Base-by-base conservation (phyloP, 192 early-diverging fungal genomes). In the Coemansia sp. region DNA sequence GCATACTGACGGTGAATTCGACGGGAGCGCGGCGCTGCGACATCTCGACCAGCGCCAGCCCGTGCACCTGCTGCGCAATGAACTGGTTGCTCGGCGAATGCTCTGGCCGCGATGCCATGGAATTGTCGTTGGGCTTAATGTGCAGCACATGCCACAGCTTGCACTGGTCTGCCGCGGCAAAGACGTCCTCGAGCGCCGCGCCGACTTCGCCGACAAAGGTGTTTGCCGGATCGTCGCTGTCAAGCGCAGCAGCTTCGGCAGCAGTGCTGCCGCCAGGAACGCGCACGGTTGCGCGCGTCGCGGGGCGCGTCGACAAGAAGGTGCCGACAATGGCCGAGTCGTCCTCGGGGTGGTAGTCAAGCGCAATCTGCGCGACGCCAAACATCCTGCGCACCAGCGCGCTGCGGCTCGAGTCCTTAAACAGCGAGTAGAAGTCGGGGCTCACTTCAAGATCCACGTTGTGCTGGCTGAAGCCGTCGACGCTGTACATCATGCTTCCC, bases 91-190 rank as follows among this genome's bases (percentile, higher is more conserved):
- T 92, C 59, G 87, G 83, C 4, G 54, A 41, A 57, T 84, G 80
- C 5, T 71, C 59, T 19, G 84, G 83, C 9, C 67, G 33, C 32
- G 25, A 59, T 0, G 29, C 29, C 29, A 29, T 1, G 29, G 1
- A 3, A 3, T 3, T 29, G 65, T 87, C 86, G 60, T 91, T 88
- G 7, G 93, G 87, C 32, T 87, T 74, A 19, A 96, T 76, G 80
- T 95, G 95, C 61, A 91, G 80, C 9, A 97, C 83, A 36, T 90
- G 83, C 92, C 94, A 98, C 7, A 88, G 74, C 41, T 85, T 84
- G 35, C 94, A 94, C 53, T 89, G 85, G 20, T 82, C 70, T 52
- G 94, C 85, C 0, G 95, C 90, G 7, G 89, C 84, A 34, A 90
- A 75, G 62, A 98, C 76, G 62, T 96, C 92, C 36, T 91, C 85